Evolutionary conservation across 768 basidiomycete genomes (phyloP).

Genomic region (Rhizopogon roseolus): DNA sequence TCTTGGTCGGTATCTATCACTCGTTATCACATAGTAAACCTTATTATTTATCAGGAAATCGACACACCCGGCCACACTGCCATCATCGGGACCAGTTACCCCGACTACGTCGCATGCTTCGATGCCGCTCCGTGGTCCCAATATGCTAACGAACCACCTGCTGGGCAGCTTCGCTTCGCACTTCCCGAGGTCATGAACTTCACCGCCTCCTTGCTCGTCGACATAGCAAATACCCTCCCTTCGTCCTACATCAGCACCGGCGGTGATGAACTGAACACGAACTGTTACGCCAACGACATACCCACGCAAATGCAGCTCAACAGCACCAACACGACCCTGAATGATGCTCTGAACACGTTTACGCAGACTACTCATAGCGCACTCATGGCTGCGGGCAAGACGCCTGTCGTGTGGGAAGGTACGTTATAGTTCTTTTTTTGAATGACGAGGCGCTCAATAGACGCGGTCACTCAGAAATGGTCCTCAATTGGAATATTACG

Average conservation of each 20-base stretch:
- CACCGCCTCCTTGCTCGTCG: conserved; percentile 45
- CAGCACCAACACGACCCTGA: conserved; percentile 47
- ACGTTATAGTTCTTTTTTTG: conserved; percentile 1
- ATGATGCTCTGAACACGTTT: conserved; percentile 62
- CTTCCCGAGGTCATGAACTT: conserved; percentile 57
- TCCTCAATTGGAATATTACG: conserved; percentile 32
- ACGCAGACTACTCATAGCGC: conserved; percentile 54
- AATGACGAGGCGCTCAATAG: background rate
- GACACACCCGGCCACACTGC: conserved; percentile 84
- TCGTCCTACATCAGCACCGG: conserved; percentile 73
- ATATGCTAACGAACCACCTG: conserved; percentile 74
- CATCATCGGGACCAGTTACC: conserved; percentile 56
- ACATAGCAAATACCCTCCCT: conserved; percentile 47
- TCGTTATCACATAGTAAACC: background rate
- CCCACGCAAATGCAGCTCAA: conserved; percentile 53
- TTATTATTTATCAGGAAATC: conserved; percentile 49
- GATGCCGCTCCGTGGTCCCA: conserved; percentile 48
- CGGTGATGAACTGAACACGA: conserved; percentile 73
- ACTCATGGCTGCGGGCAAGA: conserved; percentile 56
- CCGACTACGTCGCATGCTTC: conserved; percentile 70
- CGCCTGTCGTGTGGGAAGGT: conserved; percentile 82
- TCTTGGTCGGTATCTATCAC: conserved; percentile 34
- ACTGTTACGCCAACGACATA: conserved; percentile 61
- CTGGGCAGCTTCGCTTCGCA: conserved; percentile 78
- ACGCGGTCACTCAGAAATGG: conserved; percentile 36